phyloP scores from a whole-genome alignment of 2,329 filamentous ascomycete species.

The Coniochaeta pulveracea region DNA sequence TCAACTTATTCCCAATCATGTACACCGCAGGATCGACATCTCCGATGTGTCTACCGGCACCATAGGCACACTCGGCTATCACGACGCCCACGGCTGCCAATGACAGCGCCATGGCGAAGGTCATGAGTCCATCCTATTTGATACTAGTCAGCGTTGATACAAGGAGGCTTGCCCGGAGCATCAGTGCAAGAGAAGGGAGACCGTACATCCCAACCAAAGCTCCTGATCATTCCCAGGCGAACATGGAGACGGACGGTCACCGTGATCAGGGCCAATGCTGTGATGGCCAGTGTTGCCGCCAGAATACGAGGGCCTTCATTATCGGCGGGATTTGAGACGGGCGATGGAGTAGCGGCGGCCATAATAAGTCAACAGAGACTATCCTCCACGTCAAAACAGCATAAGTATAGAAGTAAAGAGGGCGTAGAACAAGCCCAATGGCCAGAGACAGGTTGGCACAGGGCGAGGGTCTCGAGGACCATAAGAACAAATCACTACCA shows the following conservation, averaged over 20 bases:
- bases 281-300: slow-evolving; percentile 24
- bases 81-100: slow-evolving; percentile 26
- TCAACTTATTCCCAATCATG: slow-evolving; percentile 25
- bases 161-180: too few relatives aligned
- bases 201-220: slow-evolving; percentile 33
- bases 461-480: too few relatives aligned
- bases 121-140: slow-evolving; percentile 19
- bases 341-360: background rate
- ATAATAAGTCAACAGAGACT: slow-evolving; percentile 11
- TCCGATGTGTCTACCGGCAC: slow-evolving; percentile 31
- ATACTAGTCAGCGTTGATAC: background rate
- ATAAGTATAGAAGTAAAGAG: too few relatives aligned
- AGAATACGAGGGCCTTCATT: slow-evolving; percentile 26
- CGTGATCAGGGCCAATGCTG: slow-evolving; percentile 22
- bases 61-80: slow-evolving; percentile 26
- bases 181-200: background rate
- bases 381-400: too few relatives aligned
- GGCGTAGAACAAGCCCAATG: too few relatives aligned
- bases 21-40: slow-evolving; percentile 25
- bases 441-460: too few relatives aligned
- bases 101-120: slow-evolving; percentile 17
- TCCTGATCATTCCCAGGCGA: slow-evolving; percentile 30
- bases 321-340: slow-evolving; percentile 20
- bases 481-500: too few relatives aligned
- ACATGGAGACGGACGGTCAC: slow-evolving; percentile 33